phyloP scores from a whole-genome alignment of 2,329 filamentous ascomycete species.

The Diaporthe sp. region DNA sequence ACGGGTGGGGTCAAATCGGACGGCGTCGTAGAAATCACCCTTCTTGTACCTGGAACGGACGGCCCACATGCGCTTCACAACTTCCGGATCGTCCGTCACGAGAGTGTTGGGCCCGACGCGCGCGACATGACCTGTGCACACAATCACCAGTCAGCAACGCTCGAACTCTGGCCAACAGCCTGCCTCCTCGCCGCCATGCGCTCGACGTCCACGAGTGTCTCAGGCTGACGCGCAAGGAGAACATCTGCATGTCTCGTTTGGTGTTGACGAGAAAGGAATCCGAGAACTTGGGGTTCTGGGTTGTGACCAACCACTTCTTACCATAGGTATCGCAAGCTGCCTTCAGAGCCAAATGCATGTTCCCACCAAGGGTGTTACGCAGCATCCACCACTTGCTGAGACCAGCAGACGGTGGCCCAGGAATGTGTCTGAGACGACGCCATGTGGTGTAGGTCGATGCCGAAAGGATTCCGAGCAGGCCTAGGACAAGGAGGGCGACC shows the following conservation, averaged over 20 bases:
- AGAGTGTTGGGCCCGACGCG: conserved; percentile 48
- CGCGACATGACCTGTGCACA: conserved; percentile 44
- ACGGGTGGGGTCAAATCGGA: conserved; percentile 53
- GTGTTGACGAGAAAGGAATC: conserved; percentile 35
- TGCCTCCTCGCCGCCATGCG: neutral
- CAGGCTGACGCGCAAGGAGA: conserved; percentile 34
- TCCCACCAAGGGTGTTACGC: conserved; percentile 47
- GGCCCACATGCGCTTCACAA: conserved; percentile 50
- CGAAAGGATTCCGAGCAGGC: conserved; percentile 42
- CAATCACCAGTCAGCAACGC: conserved; percentile 1
- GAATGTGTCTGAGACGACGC: conserved; percentile 47
- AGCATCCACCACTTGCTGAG: conserved; percentile 50
- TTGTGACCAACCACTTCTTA: conserved; percentile 38
- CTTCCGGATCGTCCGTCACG: conserved; percentile 47
- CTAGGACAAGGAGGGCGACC: conserved; percentile 35
- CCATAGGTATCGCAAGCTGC: conserved; percentile 46
- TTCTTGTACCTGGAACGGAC: conserved; percentile 55
- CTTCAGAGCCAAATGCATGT: conserved; percentile 47
- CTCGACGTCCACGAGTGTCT: conserved; percentile 35
- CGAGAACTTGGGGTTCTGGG: conserved; percentile 25
- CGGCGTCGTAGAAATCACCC: conserved; percentile 54
- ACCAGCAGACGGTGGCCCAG: conserved; percentile 46
- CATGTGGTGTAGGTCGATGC: conserved; percentile 44
- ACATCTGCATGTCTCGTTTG: conserved; percentile 40
- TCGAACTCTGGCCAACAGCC: neutral